Base-by-base conservation (phyloP, 495 filamentous ascomycete genomes). In the Beverwykella pulmonaria region DNA sequence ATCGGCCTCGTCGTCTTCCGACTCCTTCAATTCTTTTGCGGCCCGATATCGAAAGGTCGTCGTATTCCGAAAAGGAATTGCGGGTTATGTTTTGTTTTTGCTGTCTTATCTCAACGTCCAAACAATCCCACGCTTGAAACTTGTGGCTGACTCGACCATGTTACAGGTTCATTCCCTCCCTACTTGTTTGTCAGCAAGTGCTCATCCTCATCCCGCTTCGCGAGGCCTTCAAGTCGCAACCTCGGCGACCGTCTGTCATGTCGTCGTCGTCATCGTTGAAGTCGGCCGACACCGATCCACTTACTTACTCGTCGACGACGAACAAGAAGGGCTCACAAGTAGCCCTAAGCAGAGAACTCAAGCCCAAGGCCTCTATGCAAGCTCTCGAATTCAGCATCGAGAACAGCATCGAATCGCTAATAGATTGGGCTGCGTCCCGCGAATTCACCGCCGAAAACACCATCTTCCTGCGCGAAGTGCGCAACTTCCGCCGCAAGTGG, bases 391-490 rank as follows among this genome's bases (percentile, higher is more conserved):
- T 53, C 30, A 53, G 39, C 17, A 67, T 77, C 22, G 58, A 61
- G 29, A 61, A 70, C 25, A 74, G 70, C 61, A 70, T 74, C 57
- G 69, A 73, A 20, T 59, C 69, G 7, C 68, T 77, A n/a, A 73
- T 77, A 20, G 36, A 57, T 7, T 77, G 67, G 61, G 68, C 74
- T 1, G 74, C 75, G 2, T 46, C 49, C 0, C 59, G 61, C 7
- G 73, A 75, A 39, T 76, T 77, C 63, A 77, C 75, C 9, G 74
- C 74, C 36, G 75, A 77, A 39, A 77, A 76, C 58, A 72, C 75
- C 53, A 60, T 77, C 53, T 77, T 77, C 59, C 65, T 77, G 22
- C 61, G 64, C 23, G 69, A 72, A 59, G 73, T 76, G 20, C 73
- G 71, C 22, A 73, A 76, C 67, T 77, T 70, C 59, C 70, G 64